These are phyloP conservation scores for Scheffersomyces lignosus DNA, from an alignment of 805 yeast genomes.

Conservation along the genomic window DNA sequence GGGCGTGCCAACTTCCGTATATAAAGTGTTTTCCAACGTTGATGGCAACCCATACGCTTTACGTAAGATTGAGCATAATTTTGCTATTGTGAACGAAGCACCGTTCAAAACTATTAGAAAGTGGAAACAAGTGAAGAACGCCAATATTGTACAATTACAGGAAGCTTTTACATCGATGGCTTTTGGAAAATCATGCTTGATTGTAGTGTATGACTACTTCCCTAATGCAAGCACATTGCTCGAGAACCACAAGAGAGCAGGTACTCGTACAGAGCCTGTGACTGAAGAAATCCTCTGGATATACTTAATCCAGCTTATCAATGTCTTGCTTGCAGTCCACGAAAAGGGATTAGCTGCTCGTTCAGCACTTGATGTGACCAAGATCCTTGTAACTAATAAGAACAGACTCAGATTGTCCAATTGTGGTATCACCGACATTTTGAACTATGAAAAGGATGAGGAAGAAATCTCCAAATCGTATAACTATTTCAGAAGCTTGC, in stretches of 20 bases:
- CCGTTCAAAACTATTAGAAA: conserved; percentile 60
- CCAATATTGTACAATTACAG: conserved; percentile 61
- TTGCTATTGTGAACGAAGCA: conserved; percentile 45
- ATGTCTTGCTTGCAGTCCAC: conserved; percentile 70
- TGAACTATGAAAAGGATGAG: conserved; percentile 42
- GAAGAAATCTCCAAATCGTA: conserved; percentile 15
- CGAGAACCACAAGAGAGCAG: conserved; percentile 59
- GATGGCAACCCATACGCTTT: conserved; percentile 80
- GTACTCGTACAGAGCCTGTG: conserved; percentile 46
- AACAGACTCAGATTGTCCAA: conserved; percentile 71
- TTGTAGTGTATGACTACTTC: conserved; percentile 80
- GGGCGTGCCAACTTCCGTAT: conserved; percentile 61
- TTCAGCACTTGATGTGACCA: conserved; percentile 57
- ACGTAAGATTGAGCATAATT: conserved; percentile 62
- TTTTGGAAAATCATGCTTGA: conserved; percentile 66
- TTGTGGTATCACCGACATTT: conserved; percentile 69
- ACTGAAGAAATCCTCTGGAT: conserved; percentile 73
- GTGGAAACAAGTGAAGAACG: conserved; percentile 58
- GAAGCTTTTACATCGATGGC: conserved; percentile 88
- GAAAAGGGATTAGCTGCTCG: conserved; percentile 62
- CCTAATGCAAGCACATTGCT: conserved; percentile 72
- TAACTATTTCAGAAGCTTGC: conserved; percentile 23
- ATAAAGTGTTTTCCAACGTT: conserved; percentile 74
- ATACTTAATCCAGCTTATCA: conserved; percentile 70
- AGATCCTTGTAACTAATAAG: conserved; percentile 70